Evolutionary conservation across 2,329 filamentous ascomycete genomes (phyloP).

Genomic region (Pseudogymnoascus sp.): DNA sequence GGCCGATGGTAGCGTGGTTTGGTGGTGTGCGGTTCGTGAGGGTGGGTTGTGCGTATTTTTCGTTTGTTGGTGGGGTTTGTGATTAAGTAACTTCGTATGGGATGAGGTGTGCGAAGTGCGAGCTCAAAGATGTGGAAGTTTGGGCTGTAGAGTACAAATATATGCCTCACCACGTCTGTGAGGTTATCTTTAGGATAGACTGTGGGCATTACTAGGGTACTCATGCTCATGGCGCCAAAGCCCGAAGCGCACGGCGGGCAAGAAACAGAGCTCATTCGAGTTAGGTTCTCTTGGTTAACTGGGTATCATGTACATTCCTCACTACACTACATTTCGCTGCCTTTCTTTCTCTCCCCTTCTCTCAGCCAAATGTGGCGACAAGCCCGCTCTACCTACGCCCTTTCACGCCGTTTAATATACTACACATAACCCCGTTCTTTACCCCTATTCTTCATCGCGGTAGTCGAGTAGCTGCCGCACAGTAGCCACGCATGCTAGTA

Average conservation of each 20-base stretch:
- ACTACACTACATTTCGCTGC: not conserved
- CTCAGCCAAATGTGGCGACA: not conserved
- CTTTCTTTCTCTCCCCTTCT: not conserved
- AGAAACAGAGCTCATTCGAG: not conserved
- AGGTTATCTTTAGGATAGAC: not conserved
- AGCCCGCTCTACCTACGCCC: not conserved
- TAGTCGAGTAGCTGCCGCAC: not conserved
- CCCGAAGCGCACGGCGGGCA: not conserved
- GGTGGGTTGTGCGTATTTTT: not conserved
- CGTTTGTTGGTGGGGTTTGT: not conserved
- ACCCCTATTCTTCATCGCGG: not conserved
- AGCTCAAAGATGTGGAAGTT: not conserved
- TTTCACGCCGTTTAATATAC: conserved; percentile 2
- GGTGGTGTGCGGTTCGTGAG: not conserved
- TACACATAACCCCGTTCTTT: not conserved
- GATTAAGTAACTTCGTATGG: not conserved
- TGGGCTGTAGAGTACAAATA: not conserved
- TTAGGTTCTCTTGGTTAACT: not conserved
- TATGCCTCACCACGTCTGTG: not conserved
- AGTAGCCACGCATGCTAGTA: not conserved
- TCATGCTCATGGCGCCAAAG: not conserved
- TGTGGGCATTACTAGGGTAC: not conserved
- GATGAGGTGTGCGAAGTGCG: not conserved
- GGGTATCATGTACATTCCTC: conserved; percentile 7
- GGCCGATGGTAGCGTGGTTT: not conserved